Conservation (phyloP, 805 yeast genomes). For the Metschnikowia arizonensis region DNA sequence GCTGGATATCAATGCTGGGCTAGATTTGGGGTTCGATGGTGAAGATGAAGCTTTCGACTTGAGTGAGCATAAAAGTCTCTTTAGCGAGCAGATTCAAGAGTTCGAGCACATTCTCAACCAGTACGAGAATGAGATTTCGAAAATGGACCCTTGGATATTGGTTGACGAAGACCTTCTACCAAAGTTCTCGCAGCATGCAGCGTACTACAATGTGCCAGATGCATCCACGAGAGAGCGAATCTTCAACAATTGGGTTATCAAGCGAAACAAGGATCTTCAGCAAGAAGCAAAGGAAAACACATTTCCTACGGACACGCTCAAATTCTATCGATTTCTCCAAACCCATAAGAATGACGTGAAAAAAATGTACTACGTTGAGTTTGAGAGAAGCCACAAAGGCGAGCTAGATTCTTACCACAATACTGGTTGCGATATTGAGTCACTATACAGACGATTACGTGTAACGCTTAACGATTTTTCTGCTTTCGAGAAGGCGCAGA, state of each 20-base stretch:
- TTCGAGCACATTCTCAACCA: slow-evolving; percentile 27
- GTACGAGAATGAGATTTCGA: slow-evolving; percentile 23
- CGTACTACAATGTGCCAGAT: slow-evolving; percentile 24
- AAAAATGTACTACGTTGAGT: slow-evolving; percentile 26
- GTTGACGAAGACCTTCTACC: slow-evolving; percentile 34
- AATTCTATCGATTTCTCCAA: slow-evolving; percentile 26
- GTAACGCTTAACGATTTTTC: slow-evolving; percentile 28
- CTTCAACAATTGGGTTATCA: slow-evolving; percentile 14
- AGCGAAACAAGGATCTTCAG: too few relatives aligned
- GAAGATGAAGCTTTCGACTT: slow-evolving; percentile 1
- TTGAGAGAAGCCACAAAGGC: slow-evolving; percentile 17
- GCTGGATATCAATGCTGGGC: slow-evolving; percentile 10
- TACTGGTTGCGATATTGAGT: slow-evolving; percentile 17
- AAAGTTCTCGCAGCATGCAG: slow-evolving; percentile 27
- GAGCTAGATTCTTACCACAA: slow-evolving; percentile 8
- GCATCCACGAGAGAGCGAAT: slow-evolving; percentile 14
- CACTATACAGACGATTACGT: slow-evolving; percentile 25
- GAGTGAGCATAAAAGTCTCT: background rate
- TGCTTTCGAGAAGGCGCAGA: slow-evolving; percentile 24
- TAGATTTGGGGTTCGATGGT: slow-evolving; percentile 16
- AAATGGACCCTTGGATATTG: slow-evolving; percentile 36
- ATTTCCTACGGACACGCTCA: slow-evolving; percentile 24
- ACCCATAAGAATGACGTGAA: slow-evolving; percentile 27
- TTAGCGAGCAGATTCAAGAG: background rate
- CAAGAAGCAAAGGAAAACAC: background rate